Percentiles rank a stretch among this genome's conserved stretches.
phyloP scores from a whole-genome alignment of 495 filamentous ascomycete genomes.

The Thozetella sp. region DNA sequence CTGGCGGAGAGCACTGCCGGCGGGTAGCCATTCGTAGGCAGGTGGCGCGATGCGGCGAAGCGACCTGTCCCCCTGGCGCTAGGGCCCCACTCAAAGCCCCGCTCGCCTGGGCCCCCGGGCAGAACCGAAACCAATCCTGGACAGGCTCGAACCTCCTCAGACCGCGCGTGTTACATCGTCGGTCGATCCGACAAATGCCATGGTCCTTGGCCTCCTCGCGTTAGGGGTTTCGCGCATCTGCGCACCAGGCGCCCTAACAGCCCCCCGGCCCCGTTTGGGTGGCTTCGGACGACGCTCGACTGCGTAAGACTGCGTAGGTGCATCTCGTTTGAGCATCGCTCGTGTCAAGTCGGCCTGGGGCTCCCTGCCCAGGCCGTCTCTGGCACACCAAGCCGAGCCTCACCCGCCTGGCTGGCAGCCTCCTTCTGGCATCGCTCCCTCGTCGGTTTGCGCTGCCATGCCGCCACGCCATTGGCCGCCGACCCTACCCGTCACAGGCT shows the following conservation, averaged over 20 bases:
- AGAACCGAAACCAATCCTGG: constrained; percentile 13
- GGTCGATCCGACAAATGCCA: constrained; percentile 30
- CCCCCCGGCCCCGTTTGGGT: not conserved
- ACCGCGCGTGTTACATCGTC: constrained; percentile 26
- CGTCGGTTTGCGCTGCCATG: not conserved
- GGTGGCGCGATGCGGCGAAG: not conserved
- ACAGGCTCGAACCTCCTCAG: constrained; percentile 22
- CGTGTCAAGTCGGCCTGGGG: not conserved
- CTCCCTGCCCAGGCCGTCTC: not conserved
- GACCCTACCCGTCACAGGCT: not conserved
- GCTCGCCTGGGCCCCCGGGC: not conserved
- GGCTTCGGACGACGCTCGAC: not conserved
- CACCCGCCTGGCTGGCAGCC: constrained; percentile 1
- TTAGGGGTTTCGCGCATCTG: constrained; percentile 5
- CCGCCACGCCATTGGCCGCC: constrained; percentile 6
- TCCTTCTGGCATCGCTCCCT: constrained; percentile 1
- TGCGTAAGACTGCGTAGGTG: no score
- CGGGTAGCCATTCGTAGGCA: not conserved
- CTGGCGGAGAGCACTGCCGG: not conserved
- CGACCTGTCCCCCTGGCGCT: not conserved
- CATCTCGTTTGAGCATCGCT: not conserved
- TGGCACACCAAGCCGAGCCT: constrained; percentile 8
- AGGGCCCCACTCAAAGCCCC: not conserved
- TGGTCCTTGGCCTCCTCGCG: constrained; percentile 4
- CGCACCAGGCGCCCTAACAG: constrained; percentile 13